Percentiles rank a stretch among this genome's conserved stretches.
Conservation (phyloP, 768 basidiomycete genomes). For the Mycena crocata region DNA sequence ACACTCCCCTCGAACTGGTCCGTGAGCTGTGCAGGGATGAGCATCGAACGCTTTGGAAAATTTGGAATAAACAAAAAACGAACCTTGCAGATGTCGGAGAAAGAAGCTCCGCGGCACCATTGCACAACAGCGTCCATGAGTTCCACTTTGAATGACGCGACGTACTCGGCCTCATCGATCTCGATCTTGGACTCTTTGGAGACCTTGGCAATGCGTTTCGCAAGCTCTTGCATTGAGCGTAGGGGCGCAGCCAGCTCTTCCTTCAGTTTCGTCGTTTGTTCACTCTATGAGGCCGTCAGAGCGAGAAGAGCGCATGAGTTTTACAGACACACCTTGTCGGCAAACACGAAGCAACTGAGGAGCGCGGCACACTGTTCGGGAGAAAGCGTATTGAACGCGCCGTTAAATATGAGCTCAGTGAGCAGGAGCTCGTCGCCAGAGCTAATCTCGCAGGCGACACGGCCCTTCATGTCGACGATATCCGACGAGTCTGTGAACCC, state of each 20-base stretch:
- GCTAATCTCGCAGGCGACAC: constrained; percentile 98
- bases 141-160: constrained; percentile 96
- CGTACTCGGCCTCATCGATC: constrained; percentile 94
- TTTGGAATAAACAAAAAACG: constrained; percentile 34
- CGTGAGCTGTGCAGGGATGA: constrained; percentile 71
- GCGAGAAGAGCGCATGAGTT: not conserved
- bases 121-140: constrained; percentile 98
- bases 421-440: constrained; percentile 96
- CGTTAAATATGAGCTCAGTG: constrained; percentile 98
- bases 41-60: not conserved
- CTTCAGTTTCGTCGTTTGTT: constrained; percentile 85
- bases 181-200: constrained; percentile 93
- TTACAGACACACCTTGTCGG: constrained; percentile 79
- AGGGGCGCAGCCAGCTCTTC: constrained; percentile 95
- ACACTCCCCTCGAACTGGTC: constrained; percentile 98
- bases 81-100: constrained; percentile 96
- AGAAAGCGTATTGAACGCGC: constrained; percentile 88
- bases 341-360: constrained; percentile 98
- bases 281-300: constrained; percentile 65
- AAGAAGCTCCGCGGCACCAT: constrained; percentile 98
- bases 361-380: constrained; percentile 95
- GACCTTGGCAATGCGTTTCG: constrained; percentile 95
- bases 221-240: constrained; percentile 95
- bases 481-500: constrained; percentile 91
- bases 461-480: constrained; percentile 97